Conservation (phyloP, 805 yeast species). For the Ogataea degrootiae region DNA sequence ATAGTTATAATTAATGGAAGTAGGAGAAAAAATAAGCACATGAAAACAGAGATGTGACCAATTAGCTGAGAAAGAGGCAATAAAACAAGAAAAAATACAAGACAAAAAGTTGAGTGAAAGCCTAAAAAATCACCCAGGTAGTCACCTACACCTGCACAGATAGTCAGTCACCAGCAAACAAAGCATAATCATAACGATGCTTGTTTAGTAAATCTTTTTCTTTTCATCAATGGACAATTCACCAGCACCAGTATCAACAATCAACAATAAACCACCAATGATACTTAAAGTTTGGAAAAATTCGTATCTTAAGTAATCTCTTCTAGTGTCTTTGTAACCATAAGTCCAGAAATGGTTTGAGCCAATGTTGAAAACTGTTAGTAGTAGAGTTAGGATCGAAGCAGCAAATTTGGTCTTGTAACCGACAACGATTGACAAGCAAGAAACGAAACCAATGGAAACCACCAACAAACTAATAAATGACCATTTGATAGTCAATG, state of each 20-base stretch:
- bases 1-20: too few species aligned
- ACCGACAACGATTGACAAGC: slow-evolving; percentile 81
- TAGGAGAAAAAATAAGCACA: too few species aligned
- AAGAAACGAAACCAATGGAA: slow-evolving; percentile 62
- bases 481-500: slow-evolving; percentile 72
- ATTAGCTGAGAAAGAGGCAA: too few species aligned
- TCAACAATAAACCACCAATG: slow-evolving; percentile 87
- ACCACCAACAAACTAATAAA: slow-evolving; percentile 59
- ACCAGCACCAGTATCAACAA: slow-evolving; percentile 96
- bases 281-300: slow-evolving; percentile 92
- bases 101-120: too few species aligned
- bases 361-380: slow-evolving; percentile 69
- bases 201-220: slow-evolving; percentile 72
- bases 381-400: slow-evolving; percentile 57
- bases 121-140: too few species aligned
- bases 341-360: slow-evolving; percentile 89
- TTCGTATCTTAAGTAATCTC: slow-evolving; percentile 89
- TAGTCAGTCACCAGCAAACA: too few species aligned
- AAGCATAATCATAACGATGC: too few species aligned
- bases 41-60: too few species aligned
- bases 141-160: too few species aligned
- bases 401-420: slow-evolving; percentile 91
- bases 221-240: slow-evolving; percentile 90
- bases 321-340: slow-evolving; percentile 62
- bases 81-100: too few species aligned